These are phyloP conservation scores for Apiotrichum laibachii DNA, from an alignment of 1,284 basidiomycete genomes.

Conservation along the genomic window DNA sequence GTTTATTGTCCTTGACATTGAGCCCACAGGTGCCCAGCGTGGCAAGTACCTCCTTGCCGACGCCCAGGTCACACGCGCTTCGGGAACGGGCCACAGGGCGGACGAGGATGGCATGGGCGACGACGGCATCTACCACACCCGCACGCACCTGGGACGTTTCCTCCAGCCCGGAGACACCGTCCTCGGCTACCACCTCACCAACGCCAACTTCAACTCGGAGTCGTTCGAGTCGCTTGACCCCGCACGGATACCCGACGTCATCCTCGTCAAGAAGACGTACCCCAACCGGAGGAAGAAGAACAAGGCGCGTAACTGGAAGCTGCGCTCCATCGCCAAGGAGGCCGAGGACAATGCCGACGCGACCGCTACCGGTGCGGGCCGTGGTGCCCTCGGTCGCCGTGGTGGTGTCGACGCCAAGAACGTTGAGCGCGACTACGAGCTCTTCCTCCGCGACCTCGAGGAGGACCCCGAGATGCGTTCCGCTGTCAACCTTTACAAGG, in stretches of 20 bases:
- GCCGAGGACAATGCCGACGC: conserved; percentile 72
- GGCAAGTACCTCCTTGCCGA: conserved; percentile 86
- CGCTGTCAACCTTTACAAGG: conserved; percentile 85
- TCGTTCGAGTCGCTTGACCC: conserved; percentile 72
- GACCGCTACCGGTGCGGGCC: conserved; percentile 54
- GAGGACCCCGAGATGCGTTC: conserved; percentile 92
- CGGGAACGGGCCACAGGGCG: conserved; percentile 53
- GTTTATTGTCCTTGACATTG: conserved; percentile 93
- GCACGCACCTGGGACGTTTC: conserved; percentile 92
- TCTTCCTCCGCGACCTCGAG: conserved; percentile 92
- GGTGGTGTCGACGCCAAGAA: conserved; percentile 89
- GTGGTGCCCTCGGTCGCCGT: conserved; percentile 82
- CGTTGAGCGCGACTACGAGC: conserved; percentile 94
- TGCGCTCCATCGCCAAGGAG: conserved; percentile 93
- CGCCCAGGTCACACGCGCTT: conserved; percentile 85
- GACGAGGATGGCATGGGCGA: conserved; percentile 54
- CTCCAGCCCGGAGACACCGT: conserved; percentile 93
- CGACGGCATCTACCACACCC: conserved; percentile 88
- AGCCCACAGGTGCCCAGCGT: conserved; percentile 67
- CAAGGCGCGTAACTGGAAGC: conserved; percentile 78
- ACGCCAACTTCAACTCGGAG: conserved; percentile 89
- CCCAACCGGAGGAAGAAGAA: conserved; percentile 91
- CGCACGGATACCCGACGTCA: conserved; percentile 81
- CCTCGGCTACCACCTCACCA: conserved; percentile 83
- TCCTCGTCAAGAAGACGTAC: conserved; percentile 94